Percentiles rank a stretch among this genome's conserved stretches.
Evolutionary conservation across 768 basidiomycete species (phyloP).

Genomic region (Trametes elegans): DNA sequence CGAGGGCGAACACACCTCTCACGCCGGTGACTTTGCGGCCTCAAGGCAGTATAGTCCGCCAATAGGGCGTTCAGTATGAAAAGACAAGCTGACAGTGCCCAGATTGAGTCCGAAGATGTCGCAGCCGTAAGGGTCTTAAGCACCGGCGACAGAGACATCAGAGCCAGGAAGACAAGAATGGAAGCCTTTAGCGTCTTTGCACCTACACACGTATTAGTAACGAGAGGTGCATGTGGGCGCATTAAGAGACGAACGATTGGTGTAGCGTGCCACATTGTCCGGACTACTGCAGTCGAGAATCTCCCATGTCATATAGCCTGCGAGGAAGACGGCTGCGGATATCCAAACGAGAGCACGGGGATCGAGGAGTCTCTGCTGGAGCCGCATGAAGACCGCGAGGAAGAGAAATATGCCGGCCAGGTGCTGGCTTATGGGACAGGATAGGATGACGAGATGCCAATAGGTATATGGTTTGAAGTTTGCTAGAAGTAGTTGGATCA

Average conservation of each 20-base stretch:
- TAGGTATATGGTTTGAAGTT: constrained; percentile 82
- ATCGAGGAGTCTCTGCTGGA: constrained; percentile 63
- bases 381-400: constrained; percentile 71
- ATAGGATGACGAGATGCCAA: constrained; percentile 64
- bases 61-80: constrained; percentile 81
- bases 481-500: constrained; percentile 43
- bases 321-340: constrained; percentile 56
- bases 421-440: constrained; percentile 82
- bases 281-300: constrained; percentile 39
- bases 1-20: constrained; percentile 48
- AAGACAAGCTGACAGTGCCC: constrained; percentile 87
- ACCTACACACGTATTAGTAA: constrained; percentile 38
- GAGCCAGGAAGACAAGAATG: constrained; percentile 81
- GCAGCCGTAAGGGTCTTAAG: constrained; percentile 90
- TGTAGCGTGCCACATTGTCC: constrained; percentile 23
- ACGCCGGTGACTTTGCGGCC: constrained; percentile 42
- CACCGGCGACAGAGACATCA: constrained; percentile 90
- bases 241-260: constrained; percentile 32
- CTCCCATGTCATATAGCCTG: constrained; percentile 66
- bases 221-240: not conserved
- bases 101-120: constrained; percentile 95
- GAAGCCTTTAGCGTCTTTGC: constrained; percentile 77
- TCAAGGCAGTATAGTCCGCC: constrained; percentile 71
- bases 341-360: constrained; percentile 67
- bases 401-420: constrained; percentile 79